Base-by-base conservation (phyloP, 306 rosid genomes). In the Dalbergia oliveri region DNA sequence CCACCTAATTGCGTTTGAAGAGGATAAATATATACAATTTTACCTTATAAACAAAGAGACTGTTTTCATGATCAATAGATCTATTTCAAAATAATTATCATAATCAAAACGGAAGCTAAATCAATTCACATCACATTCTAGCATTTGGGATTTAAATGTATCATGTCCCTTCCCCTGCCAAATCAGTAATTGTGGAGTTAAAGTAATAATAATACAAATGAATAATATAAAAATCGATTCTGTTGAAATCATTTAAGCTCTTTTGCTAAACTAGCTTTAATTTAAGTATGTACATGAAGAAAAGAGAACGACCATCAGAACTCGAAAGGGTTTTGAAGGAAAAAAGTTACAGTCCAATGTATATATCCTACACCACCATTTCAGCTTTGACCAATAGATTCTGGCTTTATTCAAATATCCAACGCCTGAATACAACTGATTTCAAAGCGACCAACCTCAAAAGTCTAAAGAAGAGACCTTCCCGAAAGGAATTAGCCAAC, bases 231-330 rank as follows among this genome's bases (percentile, higher is more conserved):
- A 33, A 73, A 57, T 41, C 44, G 54, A 37, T 58, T 35, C 72
- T 70, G 3, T 16, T 66, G 31, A 66, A 66, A 66, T 37, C 47
- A 66, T 41, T 66, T 16, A 66, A 16, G 51, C 31, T 41, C 50
- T 65, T 26, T n/a, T 66, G 71, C 53, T 41, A 66, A n/a, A 66
- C 26, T 18, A 66, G 15, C 39, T 59, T 74, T 58, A 16, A 47
- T 45, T 35, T 61, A 51, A 69, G 78, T 81, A 86, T 83, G 60
- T 86, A 80, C 87, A 83, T 11, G 61, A 75, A 45, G 77, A 74
- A 70, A 75, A 70, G 23, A 21, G 66, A 51, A 35, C 43, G 15
- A 49, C 14, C 16, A 74, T 62, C 56, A 60, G 67, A 50, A 56
- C 75, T 37, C 26, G 49, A 6, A 23, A 61, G 64, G 71, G 34